These are phyloP conservation scores for Zoysia matrella DNA, from an alignment of 202 grass and related monocot species.

Conservation along the genomic window DNA sequence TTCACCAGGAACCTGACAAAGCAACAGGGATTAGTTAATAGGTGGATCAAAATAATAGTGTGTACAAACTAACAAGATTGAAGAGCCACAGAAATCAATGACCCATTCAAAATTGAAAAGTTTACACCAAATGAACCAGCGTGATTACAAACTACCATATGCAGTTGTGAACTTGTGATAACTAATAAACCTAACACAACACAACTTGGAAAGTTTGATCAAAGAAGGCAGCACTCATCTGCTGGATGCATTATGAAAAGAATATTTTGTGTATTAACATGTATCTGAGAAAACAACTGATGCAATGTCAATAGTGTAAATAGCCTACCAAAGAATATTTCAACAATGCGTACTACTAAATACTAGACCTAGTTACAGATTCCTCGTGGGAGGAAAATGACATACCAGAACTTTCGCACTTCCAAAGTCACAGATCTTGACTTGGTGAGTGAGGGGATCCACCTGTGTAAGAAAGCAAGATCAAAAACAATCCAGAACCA, in stretches of 20 bases:
- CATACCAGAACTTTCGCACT: slow-evolving; percentile 82
- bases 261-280: background rate
- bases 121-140: background rate
- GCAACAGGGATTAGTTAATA: slow-evolving; percentile 28
- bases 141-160: background rate
- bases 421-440: slow-evolving; percentile 88
- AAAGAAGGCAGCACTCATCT: background rate
- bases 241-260: background rate
- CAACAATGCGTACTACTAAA: slow-evolving; percentile 7
- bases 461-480: slow-evolving; percentile 52
- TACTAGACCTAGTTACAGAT: slow-evolving; percentile 1
- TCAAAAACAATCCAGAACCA: background rate
- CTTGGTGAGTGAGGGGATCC: slow-evolving; percentile 90
- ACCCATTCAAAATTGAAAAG: too few species aligned
- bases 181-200: background rate
- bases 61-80: background rate
- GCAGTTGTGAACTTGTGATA: background rate
- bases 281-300: slow-evolving; percentile 5
- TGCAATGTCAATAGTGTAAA: slow-evolving; percentile 3
- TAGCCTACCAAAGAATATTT: slow-evolving; percentile 20
- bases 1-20: slow-evolving; percentile 71
- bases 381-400: background rate
- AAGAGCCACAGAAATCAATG: background rate
- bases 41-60: background rate
- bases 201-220: slow-evolving; percentile 1